Evolutionary conservation across 768 basidiomycete genomes (phyloP), one percentile per base, ranked within the genome.

Genomic region (Termitomyces sp.): DNA sequence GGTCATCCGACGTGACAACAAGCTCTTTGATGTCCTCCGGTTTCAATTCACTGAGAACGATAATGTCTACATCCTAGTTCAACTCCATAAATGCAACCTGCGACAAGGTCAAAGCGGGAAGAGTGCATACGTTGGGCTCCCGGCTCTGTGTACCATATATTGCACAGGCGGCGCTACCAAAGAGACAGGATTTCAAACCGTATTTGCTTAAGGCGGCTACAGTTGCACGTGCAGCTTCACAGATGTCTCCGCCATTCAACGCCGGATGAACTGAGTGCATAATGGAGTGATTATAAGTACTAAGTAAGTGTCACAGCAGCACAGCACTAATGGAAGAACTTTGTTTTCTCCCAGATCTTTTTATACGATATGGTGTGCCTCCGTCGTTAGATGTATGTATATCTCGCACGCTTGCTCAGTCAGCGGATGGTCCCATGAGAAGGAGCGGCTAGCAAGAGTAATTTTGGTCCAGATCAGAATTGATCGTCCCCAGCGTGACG

Each of bases 11-110:
- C 0, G 52, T 50, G 18, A 67, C 67, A 32, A 83, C 63, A 41
- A 72, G 64, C 8, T 51, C 57, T 58, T 83, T 81, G 58, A 83
- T 70, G 6, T 64, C 61, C 63, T 78, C 79, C 40, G 67, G 63
- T 52, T 72, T 62, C 8, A 36, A 32, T 0, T 64, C 58, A 5
- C 75, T 73, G 41, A 79, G 62, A 13, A 80, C 74, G 26, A 80
- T 69, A 3, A 81, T 66, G 57, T 81, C 80, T 10, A 80, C 67
- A 59, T 82, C 81, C 79, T 81, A 26, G 3, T 53, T 16, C 3
- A 14, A 24, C 32, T 18, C 22, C 26, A 5, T 46, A 5, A 30
- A 22, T 30, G 8, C 11, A 13, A 4, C n/a, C 24, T 46, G 33
- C 36, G 22, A 43, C 26, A 41, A 2, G n/a, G 51, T 3, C 30